Conservation (phyloP, 1,284 basidiomycete species). For the Rhodotorula sp. region DNA sequence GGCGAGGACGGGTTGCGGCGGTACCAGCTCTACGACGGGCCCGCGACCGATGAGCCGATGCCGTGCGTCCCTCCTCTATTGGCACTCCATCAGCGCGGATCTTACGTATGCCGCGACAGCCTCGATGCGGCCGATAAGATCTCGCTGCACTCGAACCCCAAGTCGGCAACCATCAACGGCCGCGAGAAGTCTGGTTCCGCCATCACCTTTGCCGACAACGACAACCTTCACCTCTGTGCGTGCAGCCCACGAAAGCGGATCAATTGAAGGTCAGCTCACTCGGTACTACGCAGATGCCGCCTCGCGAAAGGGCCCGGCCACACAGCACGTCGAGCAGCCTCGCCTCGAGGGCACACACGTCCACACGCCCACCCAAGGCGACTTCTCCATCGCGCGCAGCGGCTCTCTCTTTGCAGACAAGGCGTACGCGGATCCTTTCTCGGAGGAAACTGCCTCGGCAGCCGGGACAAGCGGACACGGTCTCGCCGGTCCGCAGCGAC, state of each 20-base stretch:
- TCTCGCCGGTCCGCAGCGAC: slow-evolving; percentile 7
- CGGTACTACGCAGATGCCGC: neutral
- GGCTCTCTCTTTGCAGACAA: slow-evolving; percentile 17
- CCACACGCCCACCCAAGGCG: slow-evolving; percentile 6
- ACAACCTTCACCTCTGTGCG: slow-evolving; percentile 29
- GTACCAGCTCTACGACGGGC: slow-evolving; percentile 76
- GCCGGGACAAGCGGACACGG: neutral
- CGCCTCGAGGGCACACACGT: slow-evolving; percentile 11
- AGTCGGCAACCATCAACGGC: slow-evolving; percentile 10
- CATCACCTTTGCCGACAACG: slow-evolving; percentile 29
- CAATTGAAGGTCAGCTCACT: neutral
- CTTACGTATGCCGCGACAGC: slow-evolving; percentile 1
- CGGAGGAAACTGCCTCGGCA: neutral
- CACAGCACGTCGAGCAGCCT: slow-evolving; percentile 18
- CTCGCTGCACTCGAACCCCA: slow-evolving; percentile 34
- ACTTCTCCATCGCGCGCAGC: slow-evolving; percentile 19
- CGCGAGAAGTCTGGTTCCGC: slow-evolving; percentile 18
- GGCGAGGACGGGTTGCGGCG: slow-evolving; percentile 58
- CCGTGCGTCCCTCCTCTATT: slow-evolving; percentile 20
- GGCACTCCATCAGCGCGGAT: too few relatives aligned
- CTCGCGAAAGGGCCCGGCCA: neutral
- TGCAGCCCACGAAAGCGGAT: neutral
- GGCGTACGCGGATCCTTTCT: slow-evolving; percentile 27
- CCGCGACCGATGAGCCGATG: slow-evolving; percentile 55
- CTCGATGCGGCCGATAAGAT: slow-evolving; percentile 42